Base-by-base conservation (phyloP, 129 eudicot genomes). In the Lonicera japonica region DNA sequence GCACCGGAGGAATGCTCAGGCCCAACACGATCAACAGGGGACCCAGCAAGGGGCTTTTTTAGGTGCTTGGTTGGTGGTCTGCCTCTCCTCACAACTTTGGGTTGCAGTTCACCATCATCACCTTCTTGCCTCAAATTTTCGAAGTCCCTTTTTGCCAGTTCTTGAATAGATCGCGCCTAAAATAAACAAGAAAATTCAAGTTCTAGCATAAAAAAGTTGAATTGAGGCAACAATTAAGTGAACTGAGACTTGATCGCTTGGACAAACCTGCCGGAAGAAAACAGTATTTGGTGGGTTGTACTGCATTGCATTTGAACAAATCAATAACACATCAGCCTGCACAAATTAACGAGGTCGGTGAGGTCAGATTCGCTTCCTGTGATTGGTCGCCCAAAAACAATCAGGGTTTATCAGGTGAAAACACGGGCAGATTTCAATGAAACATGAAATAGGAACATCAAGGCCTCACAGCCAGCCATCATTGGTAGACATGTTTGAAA, bases 271-370 rank as follows among this genome's bases (percentile, higher is more conserved):
- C 13, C 95, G 86, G 56, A 67, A 84, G 83, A 69, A 91, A 56
- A 91, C 64, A 0, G 98, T 82, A 65, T 77, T 76, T 11, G 86
- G 75, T 46, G 90, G 58, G 77, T 91, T 91, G 67, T 84, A 91
- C 74, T 79, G 85, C 98, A 87, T 87, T 58, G 98, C 98, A 52
- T 91, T 91, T 18, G 98, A 80, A 75, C 96, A 91, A 47, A 91
- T 91, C 70, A 91, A 73, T 47, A 38, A 65, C 39, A 91, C 82
- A 67, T 91, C 98, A 21, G 95, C 90, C 98, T 91, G 95, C 69
- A 83, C 15, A 56, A 51, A 61, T 15, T 18, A 40, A 61, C n/a
- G 66, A 51, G 25, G 55, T 47, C 4, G 54, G 48, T 23, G 5
- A 21, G 3, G 43, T 63, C 16, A 46, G 21, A 7, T 45, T 43